Evolutionary conservation across 2,329 filamentous ascomycete genomes (phyloP).

Genomic region (Ophiocordyceps camponoti-leonardi): DNA sequence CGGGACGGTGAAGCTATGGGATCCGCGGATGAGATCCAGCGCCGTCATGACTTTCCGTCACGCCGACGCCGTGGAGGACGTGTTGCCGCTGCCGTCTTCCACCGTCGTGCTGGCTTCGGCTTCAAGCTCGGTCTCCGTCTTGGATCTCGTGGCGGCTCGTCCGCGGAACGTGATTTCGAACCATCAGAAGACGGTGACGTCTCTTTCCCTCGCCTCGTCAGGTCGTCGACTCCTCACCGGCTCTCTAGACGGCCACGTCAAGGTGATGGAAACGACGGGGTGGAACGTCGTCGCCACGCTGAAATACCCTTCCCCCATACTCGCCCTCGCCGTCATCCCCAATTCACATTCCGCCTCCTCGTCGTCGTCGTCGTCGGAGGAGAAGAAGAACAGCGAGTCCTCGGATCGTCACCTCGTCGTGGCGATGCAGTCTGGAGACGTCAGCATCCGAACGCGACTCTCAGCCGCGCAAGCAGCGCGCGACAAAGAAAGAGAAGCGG

Average conservation of each 20-base stretch:
- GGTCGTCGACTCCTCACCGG: slow-evolving; percentile 71
- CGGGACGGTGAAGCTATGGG: slow-evolving; percentile 84
- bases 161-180: slow-evolving; percentile 77
- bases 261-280: slow-evolving; percentile 81
- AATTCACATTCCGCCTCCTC: too few species aligned
- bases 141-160: slow-evolving; percentile 83
- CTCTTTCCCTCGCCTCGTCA: slow-evolving; percentile 64
- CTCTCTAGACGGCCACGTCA: slow-evolving; percentile 87
- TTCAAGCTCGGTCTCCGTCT: slow-evolving; percentile 73
- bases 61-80: slow-evolving; percentile 69
- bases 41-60: slow-evolving; percentile 91
- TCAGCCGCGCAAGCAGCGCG: slow-evolving; percentile 65
- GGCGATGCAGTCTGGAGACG: slow-evolving; percentile 84
- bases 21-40: slow-evolving; percentile 53
- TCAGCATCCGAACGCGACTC: slow-evolving; percentile 78
- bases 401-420: slow-evolving; percentile 90
- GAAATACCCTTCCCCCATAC: slow-evolving; percentile 84
- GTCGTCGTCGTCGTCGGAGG: slow-evolving; percentile 8
- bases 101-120: slow-evolving; percentile 75
- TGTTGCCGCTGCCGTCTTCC: slow-evolving; percentile 74
- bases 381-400: slow-evolving; percentile 12
- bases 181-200: slow-evolving; percentile 95
- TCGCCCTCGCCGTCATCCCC: slow-evolving; percentile 61
- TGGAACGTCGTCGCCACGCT: slow-evolving; percentile 95
- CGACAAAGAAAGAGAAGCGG: slow-evolving; percentile 61